A percentile compares a stretch with the other conserved stretches of the same genome.
Evolutionary conservation across 2,329 filamentous ascomycete species (phyloP).

Genomic region (Colletotrichum simmondsii): DNA sequence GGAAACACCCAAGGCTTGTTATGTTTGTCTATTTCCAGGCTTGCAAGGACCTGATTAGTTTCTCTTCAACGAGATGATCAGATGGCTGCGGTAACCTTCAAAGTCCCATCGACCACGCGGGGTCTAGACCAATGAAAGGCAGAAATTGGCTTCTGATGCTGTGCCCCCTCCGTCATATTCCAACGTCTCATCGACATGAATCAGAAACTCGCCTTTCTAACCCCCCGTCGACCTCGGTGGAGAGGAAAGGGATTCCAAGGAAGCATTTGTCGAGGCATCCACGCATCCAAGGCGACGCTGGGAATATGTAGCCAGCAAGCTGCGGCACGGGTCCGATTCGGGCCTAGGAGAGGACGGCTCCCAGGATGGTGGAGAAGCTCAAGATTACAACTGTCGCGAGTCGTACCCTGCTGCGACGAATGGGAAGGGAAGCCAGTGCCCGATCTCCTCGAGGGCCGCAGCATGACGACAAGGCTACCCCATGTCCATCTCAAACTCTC

Average conservation of each 20-base stretch:
- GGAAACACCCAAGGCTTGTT: background rate
- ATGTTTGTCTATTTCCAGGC: background rate
- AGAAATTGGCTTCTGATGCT: background rate
- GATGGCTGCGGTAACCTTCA: background rate
- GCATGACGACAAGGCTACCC: slow-evolving; percentile 5
- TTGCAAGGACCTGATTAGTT: background rate
- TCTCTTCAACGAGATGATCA: background rate
- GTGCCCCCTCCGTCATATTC: background rate
- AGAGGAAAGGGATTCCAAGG: background rate
- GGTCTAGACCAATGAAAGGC: background rate
- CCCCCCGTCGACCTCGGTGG: background rate
- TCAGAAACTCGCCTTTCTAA: background rate
- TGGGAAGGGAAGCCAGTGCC: background rate
- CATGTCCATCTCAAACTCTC: slow-evolving; percentile 22
- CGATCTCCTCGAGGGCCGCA: background rate
- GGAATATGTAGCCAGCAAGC: background rate
- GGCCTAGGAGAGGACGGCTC: background rate
- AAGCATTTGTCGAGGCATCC: background rate
- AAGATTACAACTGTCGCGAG: background rate
- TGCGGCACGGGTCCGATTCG: background rate
- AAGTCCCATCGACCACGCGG: background rate
- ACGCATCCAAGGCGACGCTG: background rate
- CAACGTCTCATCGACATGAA: slow-evolving; percentile 19
- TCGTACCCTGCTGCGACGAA: background rate
- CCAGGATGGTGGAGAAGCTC: background rate